These are phyloP conservation scores for Diaporthe citriasiana DNA, from an alignment of 2,329 filamentous ascomycete species.

Conservation along the genomic window DNA sequence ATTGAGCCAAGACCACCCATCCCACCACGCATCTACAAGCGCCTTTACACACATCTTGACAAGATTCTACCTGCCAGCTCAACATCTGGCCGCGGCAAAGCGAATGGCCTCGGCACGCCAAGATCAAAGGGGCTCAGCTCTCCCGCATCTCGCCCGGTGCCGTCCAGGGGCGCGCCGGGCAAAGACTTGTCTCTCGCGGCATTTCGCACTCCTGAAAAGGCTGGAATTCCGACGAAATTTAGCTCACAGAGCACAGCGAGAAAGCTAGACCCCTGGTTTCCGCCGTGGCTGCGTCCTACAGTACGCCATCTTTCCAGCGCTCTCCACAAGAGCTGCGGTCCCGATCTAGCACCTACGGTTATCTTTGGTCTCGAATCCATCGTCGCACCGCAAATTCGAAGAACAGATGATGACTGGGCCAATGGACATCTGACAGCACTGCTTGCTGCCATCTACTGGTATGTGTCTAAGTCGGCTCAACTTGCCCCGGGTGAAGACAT, in stretches of 20 bases:
- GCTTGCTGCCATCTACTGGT: slow-evolving; percentile 72
- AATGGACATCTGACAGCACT: slow-evolving; percentile 65
- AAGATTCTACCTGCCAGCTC: slow-evolving; percentile 71
- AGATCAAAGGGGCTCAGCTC: slow-evolving; percentile 51
- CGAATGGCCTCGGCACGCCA: slow-evolving; percentile 51
- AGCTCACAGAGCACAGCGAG: slow-evolving; percentile 57
- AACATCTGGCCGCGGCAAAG: slow-evolving; percentile 48
- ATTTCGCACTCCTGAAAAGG: slow-evolving; percentile 49
- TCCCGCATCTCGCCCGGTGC: slow-evolving; percentile 43
- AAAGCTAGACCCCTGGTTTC: slow-evolving; percentile 56
- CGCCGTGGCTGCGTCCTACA: slow-evolving; percentile 78
- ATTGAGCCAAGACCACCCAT: slow-evolving; percentile 83
- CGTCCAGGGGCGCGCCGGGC: slow-evolving; percentile 48
- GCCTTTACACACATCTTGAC: slow-evolving; percentile 85
- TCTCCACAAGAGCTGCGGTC: slow-evolving; percentile 63
- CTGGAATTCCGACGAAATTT: slow-evolving; percentile 52
- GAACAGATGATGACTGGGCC: slow-evolving; percentile 64
- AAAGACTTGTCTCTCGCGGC: slow-evolving; percentile 50
- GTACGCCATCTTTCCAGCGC: slow-evolving; percentile 76
- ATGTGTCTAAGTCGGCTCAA: slow-evolving; percentile 67
- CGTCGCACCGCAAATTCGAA: slow-evolving; percentile 58
- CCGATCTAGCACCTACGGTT: slow-evolving; percentile 77
- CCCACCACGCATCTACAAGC: slow-evolving; percentile 84
- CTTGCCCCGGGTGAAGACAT: slow-evolving; percentile 51
- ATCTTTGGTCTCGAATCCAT: slow-evolving; percentile 79